phyloP scores from a whole-genome alignment of 208 protist genomes.

The Cochliopodium minus region DNA sequence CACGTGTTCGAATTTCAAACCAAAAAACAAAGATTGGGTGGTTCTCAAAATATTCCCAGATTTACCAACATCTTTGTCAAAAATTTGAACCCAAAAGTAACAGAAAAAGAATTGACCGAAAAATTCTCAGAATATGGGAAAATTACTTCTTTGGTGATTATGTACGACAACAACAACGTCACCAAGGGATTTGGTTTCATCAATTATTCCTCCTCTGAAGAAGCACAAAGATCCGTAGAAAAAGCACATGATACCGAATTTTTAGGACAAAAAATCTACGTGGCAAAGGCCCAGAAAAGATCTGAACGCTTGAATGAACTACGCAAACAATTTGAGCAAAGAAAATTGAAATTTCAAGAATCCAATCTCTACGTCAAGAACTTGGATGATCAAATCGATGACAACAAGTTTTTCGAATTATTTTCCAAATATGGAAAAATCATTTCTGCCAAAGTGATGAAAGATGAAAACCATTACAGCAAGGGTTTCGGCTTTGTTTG shows the following conservation, averaged over 20 bases:
- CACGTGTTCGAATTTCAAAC: slow-evolving; percentile 72
- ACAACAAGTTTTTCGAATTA: slow-evolving; percentile 68
- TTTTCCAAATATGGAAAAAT: slow-evolving; percentile 84
- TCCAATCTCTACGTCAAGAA: slow-evolving; percentile 97
- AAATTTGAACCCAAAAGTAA: slow-evolving; percentile 67
- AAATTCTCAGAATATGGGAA: slow-evolving; percentile 76
- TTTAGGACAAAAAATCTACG: slow-evolving; percentile 62
- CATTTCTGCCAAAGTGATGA: slow-evolving; percentile 83
- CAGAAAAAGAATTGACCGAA: slow-evolving; percentile 67
- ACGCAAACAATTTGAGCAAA: slow-evolving; percentile 59
- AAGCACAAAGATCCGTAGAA: slow-evolving; percentile 72
- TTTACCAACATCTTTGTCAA: slow-evolving; percentile 98
- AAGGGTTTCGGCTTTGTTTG: slow-evolving; percentile 79
- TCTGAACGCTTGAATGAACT: slow-evolving; percentile 78
- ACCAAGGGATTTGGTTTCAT: slow-evolving; percentile 92
- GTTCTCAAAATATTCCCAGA: slow-evolving; percentile 46
- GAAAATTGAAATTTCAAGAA: slow-evolving; percentile 81
- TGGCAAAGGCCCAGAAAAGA: slow-evolving; percentile 83
- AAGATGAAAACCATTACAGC: slow-evolving; percentile 58
- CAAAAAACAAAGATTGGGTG: slow-evolving; percentile 66
- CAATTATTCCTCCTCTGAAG: slow-evolving; percentile 82
- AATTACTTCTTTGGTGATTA: slow-evolving; percentile 68
- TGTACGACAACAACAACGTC: slow-evolving; percentile 62
- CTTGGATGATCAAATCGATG: slow-evolving; percentile 76
- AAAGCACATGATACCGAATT: slow-evolving; percentile 57